Percentiles rank a stretch among this genome's conserved stretches.
These are phyloP conservation scores for Pseudogymnoascus sp. DNA, from an alignment of 2,329 filamentous ascomycete species.

Conservation along the genomic window DNA sequence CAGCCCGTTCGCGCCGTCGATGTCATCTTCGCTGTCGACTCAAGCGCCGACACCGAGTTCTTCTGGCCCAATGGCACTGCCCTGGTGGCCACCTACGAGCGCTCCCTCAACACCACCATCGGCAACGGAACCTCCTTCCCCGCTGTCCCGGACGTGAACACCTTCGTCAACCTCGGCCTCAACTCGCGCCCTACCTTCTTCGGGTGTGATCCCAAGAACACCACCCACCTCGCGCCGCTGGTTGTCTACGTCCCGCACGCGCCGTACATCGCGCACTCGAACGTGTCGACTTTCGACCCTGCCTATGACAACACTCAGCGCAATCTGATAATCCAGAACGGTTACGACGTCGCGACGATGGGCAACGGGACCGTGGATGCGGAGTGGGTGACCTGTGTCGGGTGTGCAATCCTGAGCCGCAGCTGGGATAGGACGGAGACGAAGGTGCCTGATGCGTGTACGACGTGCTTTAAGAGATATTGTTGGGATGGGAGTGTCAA, in stretches of 20 bases:
- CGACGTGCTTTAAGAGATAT: conserved; percentile 68
- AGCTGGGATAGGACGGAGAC: conserved; percentile 67
- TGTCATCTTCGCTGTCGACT: conserved; percentile 74
- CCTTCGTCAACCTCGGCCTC: conserved; percentile 69
- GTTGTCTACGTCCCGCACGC: conserved; percentile 84
- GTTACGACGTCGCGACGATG: conserved; percentile 74
- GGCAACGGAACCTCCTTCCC: conserved; percentile 67
- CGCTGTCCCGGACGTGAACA: conserved; percentile 63
- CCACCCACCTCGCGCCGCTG: conserved; percentile 52
- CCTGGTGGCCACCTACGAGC: conserved; percentile 66
- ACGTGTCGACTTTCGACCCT: conserved; percentile 70
- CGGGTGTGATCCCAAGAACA: conserved; percentile 63
- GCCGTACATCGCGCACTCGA: conserved; percentile 69
- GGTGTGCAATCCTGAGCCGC: conserved; percentile 75
- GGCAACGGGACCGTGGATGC: conserved; percentile 69
- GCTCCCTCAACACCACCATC: conserved; percentile 49
- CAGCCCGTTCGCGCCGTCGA: conserved; percentile 66
- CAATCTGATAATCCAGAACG: conserved; percentile 77
- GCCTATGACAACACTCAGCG: conserved; percentile 59
- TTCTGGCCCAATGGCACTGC: conserved; percentile 74
- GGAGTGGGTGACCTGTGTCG: conserved; percentile 77
- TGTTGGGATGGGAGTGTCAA: conserved; percentile 73
- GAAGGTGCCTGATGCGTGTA: conserved; percentile 63
- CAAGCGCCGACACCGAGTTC: conserved; percentile 61
- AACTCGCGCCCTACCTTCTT: conserved; percentile 75